Base-by-base conservation (phyloP, 129 eudicot species). In the Apium graveolens region DNA sequence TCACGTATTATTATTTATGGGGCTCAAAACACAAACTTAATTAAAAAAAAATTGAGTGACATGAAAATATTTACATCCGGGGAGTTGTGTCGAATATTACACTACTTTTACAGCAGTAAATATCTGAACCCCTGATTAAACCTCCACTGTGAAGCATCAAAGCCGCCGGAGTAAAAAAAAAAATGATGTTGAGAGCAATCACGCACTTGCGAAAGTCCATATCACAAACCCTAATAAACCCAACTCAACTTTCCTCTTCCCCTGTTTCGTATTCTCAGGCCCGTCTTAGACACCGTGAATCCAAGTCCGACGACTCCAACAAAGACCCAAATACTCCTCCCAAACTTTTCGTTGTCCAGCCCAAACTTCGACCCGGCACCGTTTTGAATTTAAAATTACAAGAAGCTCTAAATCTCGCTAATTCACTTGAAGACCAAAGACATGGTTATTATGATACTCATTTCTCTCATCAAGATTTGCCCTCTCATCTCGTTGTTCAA, bases 401-500 rank as follows among this genome's bases (percentile, higher is more conserved):
- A 39, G 99, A 95, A 81, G 99, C 99, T n/a, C 88, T 95, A 11
- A 95, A 91, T 79, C 90, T 95, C 1, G 99, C 99, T 4, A 95
- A 92, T 81, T 95, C 99, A 3, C 99, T 95, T 27, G 95, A 95
- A 55, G 83, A 95, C 74, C 97, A 87, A 69, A 84, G 96, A 45
- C 94, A 95, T 83, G 97, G 87, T 66, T 69, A 7, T 45, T 88
- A 81, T 42, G 78, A 14, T 44, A 66, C 89, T 60, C 84, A 87
- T 5, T 89, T 88, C 73, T 34, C 81, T 11, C 74, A 86, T 8
- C 90, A 87, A 70, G 85, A 85, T n/a, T 63, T 70, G 53, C 96
- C 97, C 53, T 91, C 90, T 37, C 94, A 88, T 81, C 41, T 92
- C 74, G 92, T 95, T 81, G 99, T 95, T 77, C 99, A 95, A 31